Evolutionary conservation across 2,329 filamentous ascomycete species (phyloP).

Genomic region (Orbilia oligospora): DNA sequence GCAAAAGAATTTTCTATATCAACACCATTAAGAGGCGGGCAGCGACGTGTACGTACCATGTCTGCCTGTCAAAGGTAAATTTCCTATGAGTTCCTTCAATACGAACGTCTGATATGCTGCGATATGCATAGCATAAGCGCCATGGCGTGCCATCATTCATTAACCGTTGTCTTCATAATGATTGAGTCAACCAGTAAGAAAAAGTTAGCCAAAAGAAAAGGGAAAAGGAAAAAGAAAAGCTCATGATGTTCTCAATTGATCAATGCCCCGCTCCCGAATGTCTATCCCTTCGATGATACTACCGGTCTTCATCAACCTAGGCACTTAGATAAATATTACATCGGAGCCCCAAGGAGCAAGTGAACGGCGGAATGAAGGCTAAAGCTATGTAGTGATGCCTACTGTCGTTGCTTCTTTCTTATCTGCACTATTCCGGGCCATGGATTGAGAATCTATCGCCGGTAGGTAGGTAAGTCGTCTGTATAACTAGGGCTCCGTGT

Average conservation of each 20-base stretch:
- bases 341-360: neutral
- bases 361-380: neutral
- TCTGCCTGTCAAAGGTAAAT: neutral
- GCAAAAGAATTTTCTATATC: neutral
- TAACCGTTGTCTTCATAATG: neutral
- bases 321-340: neutral
- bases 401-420: too few relatives aligned
- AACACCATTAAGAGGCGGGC: neutral
- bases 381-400: neutral
- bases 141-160: too few relatives aligned
- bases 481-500: too few relatives aligned
- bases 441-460: neutral
- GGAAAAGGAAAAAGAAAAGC: neutral
- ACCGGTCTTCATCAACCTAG: neutral
- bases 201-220: neutral
- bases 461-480: neutral
- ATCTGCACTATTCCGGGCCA: too few relatives aligned
- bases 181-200: neutral
- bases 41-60: neutral
- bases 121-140: neutral
- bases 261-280: neutral
- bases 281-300: neutral
- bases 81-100: neutral
- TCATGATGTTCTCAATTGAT: too few relatives aligned
- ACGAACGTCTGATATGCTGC: neutral